Evolutionary conservation across 192 early-diverging fungal genomes (phyloP).

Genomic region (Coemansia sp.): DNA sequence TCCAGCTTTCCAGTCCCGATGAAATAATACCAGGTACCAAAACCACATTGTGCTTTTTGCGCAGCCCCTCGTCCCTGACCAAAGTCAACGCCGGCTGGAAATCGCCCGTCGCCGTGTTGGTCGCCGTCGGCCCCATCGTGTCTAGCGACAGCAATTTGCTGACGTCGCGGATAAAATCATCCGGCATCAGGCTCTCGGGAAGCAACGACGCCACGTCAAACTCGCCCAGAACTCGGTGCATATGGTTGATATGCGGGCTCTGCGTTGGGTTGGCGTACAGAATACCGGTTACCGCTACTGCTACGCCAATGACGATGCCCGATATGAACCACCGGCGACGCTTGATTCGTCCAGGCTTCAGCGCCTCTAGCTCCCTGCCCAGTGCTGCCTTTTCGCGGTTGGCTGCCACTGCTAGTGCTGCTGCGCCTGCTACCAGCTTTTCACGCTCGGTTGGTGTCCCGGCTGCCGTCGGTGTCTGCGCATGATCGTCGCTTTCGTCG

Average conservation of each 20-base stretch:
- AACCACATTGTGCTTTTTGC: conserved; percentile 63
- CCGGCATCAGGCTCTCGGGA: conserved; percentile 65
- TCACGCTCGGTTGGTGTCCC: conserved; percentile 22
- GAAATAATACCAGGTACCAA: conserved; percentile 89
- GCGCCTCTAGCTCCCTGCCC: neutral
- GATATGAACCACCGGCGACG: conserved; percentile 57
- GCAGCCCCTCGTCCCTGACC: conserved; percentile 31
- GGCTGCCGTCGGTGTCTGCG: conserved; percentile 26
- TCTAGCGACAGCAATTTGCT: conserved; percentile 57
- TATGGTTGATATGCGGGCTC: conserved; percentile 53
- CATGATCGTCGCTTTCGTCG: neutral
- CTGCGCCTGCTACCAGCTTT: neutral
- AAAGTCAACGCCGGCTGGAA: conserved; percentile 49
- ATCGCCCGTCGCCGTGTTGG: conserved; percentile 27
- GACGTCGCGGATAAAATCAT: conserved; percentile 73
- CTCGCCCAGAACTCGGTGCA: conserved; percentile 58
- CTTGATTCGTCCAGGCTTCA: conserved; percentile 22
- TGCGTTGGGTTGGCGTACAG: conserved; percentile 55
- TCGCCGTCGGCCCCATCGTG: neutral
- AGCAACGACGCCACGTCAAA: conserved; percentile 67
- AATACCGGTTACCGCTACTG: conserved; percentile 43
- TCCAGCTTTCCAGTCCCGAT: conserved; percentile 89
- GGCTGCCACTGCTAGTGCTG: neutral
- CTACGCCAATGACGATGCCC: conserved; percentile 63
- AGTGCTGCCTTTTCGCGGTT: neutral